Evolutionary conservation across 2,329 filamentous ascomycete species (phyloP), one percentile per base, ranked within the genome.

Genomic region (Sclerotinia subarctica): DNA sequence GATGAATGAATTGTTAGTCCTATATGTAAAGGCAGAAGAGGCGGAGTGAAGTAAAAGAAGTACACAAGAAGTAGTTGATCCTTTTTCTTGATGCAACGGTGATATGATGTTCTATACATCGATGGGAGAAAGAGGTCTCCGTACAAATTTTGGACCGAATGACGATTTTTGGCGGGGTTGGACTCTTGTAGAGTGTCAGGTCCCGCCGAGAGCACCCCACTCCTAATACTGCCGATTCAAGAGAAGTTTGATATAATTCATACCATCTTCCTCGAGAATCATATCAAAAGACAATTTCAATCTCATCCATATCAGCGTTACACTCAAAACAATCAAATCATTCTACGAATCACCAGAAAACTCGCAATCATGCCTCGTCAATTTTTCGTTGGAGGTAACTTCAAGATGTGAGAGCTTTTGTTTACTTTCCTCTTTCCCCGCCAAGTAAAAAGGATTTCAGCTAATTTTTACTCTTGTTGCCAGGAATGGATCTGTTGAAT

Each of bases 381-480:
- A 85, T 97, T 96, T 86, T 96, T 97, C 81, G 92, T 97, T 81
- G 94, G 94, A 82, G 94, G 94, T 80, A 99, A 99, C 90, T 98
- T 98, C 86, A 98, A 99, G 88, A 98, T 98, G 94, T 96, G 84
- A 79, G 86, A 80, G 49, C 57, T 69, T 49, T 42, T 53, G 57
- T 63, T 63, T 53, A 53, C 64, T 32, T 46, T 46, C 46, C 32
- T 24, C 47, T 42, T 29, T 44, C 71, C 49, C 64, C 49, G 53
- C 49, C 57, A 63, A 63, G 15, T 24, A 35, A 47, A 42, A 35
- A 54, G 38, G 44, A 54, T 67, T 54, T 67, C 65, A 67, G 35
- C 65, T 63, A 53, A 67, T 54, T 17, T 62, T 53, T 7, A 32
- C 19, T 38, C 32, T 54, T 21, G 5, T 8, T 42, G 72, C 69